Base-by-base conservation (phyloP, 257 asterid species). In the Nicotiana undulata region DNA sequence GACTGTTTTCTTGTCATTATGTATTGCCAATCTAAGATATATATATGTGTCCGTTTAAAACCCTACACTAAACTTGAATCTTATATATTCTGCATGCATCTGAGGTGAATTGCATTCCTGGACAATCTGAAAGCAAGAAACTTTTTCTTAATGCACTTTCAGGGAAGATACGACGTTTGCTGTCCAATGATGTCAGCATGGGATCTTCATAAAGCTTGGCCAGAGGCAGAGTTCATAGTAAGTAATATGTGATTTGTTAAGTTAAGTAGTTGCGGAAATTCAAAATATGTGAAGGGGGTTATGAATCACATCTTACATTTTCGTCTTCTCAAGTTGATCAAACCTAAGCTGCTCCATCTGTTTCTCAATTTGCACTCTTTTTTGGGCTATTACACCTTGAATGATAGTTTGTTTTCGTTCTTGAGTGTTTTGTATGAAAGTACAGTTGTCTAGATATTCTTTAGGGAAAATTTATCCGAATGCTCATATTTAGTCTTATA, bases 121-220 rank as follows among this genome's bases (percentile, higher is more conserved):
- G 60, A 72, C 10, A 46, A 72, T 72, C 60, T 72, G 40, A 72
- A 22, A 12, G 8, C 61, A 72, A 46, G 40, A 46, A 13, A 12
- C 11, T 24, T n/a, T 72, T 13, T 72, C 24, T 46, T 15, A 72
- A 40, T 40, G 46, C 59, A 72, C 24, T 81, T 91, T 86, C 93
- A 95, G 99, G 99, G 99, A 88, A 86, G 98, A 82, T 93, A 95
- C 58, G 99, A 95, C 83, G 91, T 89, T 77, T 92, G 97, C 85
- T 95, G 98, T 76, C 98, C 99, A 72, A 82, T 93, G 91, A 93
- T 91, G 97, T 95, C 99, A 22, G 99, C 99, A 7, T 95, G 99
- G 99, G 98, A 95, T 91, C 98, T 95, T 84, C 99, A 93, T 79
- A 95, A 92, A 86, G 97, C 93, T 84, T 95, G 97, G 99, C 99